Evolutionary conservation across 768 basidiomycete genomes (phyloP).

Genomic region (Mycena maculata): DNA sequence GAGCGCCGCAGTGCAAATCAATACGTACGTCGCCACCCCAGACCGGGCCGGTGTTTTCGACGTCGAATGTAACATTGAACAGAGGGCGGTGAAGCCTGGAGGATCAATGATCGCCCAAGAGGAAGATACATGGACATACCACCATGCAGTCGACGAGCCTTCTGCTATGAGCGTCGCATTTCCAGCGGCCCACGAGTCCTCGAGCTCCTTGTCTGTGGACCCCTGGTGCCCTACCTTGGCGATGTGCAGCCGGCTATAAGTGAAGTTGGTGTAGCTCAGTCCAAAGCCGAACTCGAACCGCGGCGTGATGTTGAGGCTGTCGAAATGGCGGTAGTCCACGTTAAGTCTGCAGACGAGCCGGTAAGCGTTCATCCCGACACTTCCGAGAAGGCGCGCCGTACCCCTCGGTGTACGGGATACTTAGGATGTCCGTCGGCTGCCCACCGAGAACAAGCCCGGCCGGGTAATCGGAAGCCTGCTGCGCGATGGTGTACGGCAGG

Average conservation of each 20-base stretch:
- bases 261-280: slow-evolving; percentile 85
- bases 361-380: neutral
- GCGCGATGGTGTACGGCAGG: slow-evolving; percentile 82
- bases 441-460: slow-evolving; percentile 59
- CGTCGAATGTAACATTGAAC: slow-evolving; percentile 69
- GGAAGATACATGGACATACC: slow-evolving; percentile 48
- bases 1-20: neutral
- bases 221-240: slow-evolving; percentile 53
- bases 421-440: slow-evolving; percentile 51
- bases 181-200: slow-evolving; percentile 68
- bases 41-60: slow-evolving; percentile 72
- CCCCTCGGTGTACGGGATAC: slow-evolving; percentile 71
- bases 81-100: slow-evolving; percentile 75
- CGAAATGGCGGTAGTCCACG: slow-evolving; percentile 82
- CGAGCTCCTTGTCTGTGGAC: slow-evolving; percentile 51
- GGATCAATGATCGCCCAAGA: too few relatives aligned
- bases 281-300: slow-evolving; percentile 94
- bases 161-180: slow-evolving; percentile 63
- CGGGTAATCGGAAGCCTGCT: slow-evolving; percentile 65
- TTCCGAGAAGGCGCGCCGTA: slow-evolving; percentile 31
- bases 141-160: slow-evolving; percentile 72
- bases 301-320: slow-evolving; percentile 70
- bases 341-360: slow-evolving; percentile 52
- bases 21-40: slow-evolving; percentile 73
- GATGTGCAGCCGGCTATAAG: slow-evolving; percentile 71